phyloP scores from a whole-genome alignment of 331 rosid species.

The Arachis monticola region DNA sequence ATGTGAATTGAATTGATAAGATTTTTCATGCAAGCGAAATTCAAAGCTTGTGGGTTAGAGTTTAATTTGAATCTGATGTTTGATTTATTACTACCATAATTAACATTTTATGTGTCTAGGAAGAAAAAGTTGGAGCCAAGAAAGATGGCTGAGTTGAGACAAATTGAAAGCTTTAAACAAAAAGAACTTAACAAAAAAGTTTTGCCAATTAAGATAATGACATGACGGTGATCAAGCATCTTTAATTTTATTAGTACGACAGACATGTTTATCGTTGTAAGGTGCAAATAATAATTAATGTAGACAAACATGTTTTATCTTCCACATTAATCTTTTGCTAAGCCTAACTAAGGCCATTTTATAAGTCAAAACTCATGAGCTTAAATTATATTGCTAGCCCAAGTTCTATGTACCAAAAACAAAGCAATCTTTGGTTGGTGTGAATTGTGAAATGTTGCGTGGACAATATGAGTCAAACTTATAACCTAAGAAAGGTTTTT shows the following conservation, averaged over 20 bases:
- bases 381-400: not conserved
- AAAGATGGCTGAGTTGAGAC: constrained; percentile 24
- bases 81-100: not conserved
- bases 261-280: not conserved
- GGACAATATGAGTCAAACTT: not conserved
- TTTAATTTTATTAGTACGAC: too few species aligned
- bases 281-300: too few species aligned
- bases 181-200: not conserved
- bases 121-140: not conserved
- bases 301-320: not conserved
- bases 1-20: not conserved
- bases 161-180: constrained; percentile 5
- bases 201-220: not conserved
- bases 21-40: not conserved
- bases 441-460: not conserved
- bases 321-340: not conserved
- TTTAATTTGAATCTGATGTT: not conserved
- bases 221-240: not conserved
- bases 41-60: not conserved
- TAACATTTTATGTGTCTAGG: not conserved
- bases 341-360: not conserved
- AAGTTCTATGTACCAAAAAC: not conserved
- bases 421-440: not conserved
- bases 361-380: constrained; percentile 4
- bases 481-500: not conserved